Base-by-base conservation (phyloP, 768 basidiomycete species). In the Mycena floridula region DNA sequence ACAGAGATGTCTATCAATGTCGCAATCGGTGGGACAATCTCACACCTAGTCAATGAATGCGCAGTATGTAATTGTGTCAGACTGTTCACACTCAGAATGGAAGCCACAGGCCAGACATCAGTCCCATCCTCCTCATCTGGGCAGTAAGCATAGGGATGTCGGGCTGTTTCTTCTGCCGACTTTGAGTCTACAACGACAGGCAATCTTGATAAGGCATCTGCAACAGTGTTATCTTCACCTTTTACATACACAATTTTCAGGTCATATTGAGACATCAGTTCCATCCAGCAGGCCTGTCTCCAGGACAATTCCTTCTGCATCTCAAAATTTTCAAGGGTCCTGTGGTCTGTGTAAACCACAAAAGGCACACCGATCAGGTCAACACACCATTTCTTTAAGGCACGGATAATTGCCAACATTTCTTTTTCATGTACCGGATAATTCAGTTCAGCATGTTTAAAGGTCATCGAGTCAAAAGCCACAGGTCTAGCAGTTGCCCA, bases 161-260 rank as follows among this genome's bases (percentile, higher is more conserved):
- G 21, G 20, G 37, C 37, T n/a, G n/a, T n/a, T n/a, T n/a, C n/a
- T n/a, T n/a, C n/a, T n/a, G n/a, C n/a, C n/a, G n/a, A n/a, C 12
- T 38, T 38, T 8, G 12, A 13, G 9, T 13, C 21, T 20, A 20
- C 37, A 9, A 9, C 37, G 15, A 21, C 11, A 38, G 37, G n/a
- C n/a, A n/a, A n/a, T n/a, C n/a, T n/a, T n/a, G 28, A 30, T n/a
- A 30, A 50, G 54, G 66, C 59, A 50, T 74, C 68, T 0, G 68
- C 64, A 2, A 58, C 58, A 1, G 50, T 50, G 48, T 73, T 71
- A 21, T 60, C 12, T 11, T 13, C 9, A 11, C 12, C 12, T 8
- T 9, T 13, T 9, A 38, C 20, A 15, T 48, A 53, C 0, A 39
- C 42, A 21, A 70, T 65, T 0, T 45, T 23, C 44, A 55, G 57